Evolutionary conservation across 768 basidiomycete genomes (phyloP), one percentile per base, ranked within the genome.

Genomic region (Chalciporus piperatus): DNA sequence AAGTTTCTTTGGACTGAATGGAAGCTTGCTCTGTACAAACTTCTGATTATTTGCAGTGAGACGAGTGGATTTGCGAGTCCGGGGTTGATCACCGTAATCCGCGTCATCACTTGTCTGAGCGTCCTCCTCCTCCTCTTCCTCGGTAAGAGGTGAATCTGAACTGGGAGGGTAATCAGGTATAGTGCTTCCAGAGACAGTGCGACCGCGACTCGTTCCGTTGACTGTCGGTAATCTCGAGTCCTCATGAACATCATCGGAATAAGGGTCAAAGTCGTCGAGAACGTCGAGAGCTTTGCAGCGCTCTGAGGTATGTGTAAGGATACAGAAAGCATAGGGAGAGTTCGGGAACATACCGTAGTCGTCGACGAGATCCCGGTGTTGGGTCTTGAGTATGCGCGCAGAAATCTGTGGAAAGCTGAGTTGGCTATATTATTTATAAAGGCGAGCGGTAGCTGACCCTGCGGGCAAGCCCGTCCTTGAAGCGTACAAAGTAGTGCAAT

Each of bases 1-100:
- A 33, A 79, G 78, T 67, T 84, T 89, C 62, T 67, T 77, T 0
- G 88, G 85, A 59, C 85, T 88, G 67, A 84, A 88, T 7, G 85
- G 85, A 32, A 87, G 75, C 33, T 63, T 61, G 45, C 61, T 66
- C 59, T 71, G 65, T 23, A 2, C 23, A 30, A 55, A 38, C 28
- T 45, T 52, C 47, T 11, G 22, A 13, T 43, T 25, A 17, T 19
- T 40, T 35, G 48, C 37, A 33, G 52, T 44, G 13, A 58, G 50
- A 37, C 64, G 64, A n/a, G 48, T 19, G 7, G 60, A 58, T 44
- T 55, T 62, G 38, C 62, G 64, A 19, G 47, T 41, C 23, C 37
- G 28, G 16, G 19, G 19, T 27, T 2, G 50, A 20, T 43, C 16
- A 22, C 32, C 8, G 43, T 48, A 57, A 37, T 51, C 48, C 20